Evolutionary conservation across 2,329 filamentous ascomycete genomes (phyloP).

Genomic region (Apiospora sp.): DNA sequence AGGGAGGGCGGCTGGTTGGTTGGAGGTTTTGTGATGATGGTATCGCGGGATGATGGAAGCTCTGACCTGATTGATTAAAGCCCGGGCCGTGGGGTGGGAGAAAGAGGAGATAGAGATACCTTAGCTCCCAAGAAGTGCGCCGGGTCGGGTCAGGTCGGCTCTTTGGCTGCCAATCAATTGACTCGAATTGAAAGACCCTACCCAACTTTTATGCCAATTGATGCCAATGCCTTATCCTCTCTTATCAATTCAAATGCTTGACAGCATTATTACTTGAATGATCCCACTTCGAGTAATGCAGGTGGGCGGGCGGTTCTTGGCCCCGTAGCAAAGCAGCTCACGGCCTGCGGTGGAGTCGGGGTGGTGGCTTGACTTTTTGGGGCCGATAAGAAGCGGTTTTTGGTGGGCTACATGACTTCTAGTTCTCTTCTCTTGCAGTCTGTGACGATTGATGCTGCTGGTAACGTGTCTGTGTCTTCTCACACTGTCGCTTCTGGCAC

Average conservation of each 20-base stretch:
- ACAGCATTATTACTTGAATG: neutral
- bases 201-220: neutral
- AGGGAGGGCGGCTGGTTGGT: neutral
- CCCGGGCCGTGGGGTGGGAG: neutral
- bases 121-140: neutral
- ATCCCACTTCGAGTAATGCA: neutral
- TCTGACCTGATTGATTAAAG: constrained; percentile 14
- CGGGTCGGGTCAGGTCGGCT: constrained; percentile 7
- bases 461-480: neutral
- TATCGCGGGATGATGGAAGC: neutral
- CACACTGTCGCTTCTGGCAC: neutral
- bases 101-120: neutral
- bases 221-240: neutral
- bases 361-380: neutral
- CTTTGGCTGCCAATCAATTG: constrained; percentile 5
- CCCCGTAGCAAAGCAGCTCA: neutral
- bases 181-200: neutral
- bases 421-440: neutral
- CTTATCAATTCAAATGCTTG: neutral
- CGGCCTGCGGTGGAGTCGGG: neutral
- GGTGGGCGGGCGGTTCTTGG: neutral
- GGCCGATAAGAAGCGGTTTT: neutral
- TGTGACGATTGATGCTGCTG: neutral
- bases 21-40: neutral
- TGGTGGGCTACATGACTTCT: neutral